Base-by-base conservation (phyloP, 2,329 filamentous ascomycete species). In the Talaromyces sp. region DNA sequence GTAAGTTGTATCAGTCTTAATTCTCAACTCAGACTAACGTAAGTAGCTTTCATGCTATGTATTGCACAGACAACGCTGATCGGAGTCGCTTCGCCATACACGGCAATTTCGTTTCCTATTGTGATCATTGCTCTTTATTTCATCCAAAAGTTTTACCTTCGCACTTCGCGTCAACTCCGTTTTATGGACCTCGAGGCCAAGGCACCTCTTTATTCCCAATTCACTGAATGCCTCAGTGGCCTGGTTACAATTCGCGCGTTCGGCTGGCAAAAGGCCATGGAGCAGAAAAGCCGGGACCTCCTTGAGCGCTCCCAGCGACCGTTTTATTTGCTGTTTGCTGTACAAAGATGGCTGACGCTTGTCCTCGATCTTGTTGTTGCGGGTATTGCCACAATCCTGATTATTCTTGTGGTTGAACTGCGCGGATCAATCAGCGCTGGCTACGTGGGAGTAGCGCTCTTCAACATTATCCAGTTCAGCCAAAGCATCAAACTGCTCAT, bases 121-220 rank as follows among this genome's bases (percentile, higher is more conserved):
- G 66, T 86, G 2, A 62, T 79, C 9, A 71, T 67, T 0, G 63
- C 80, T 0, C 63, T 86, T 0, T 87, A 80, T 59, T 62, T 75
- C 2, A 70, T 87, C 0, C 85, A 87, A 63, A 81, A 77, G 58
- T 78, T 85, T 55, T 88, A 88, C 65, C 76, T 88, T 2, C 77
- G 82, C 0, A 88, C 85, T 0, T 87, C 84, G 0, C 75, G 85
- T 0, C 85, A 88, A 68, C 69, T 88, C 8, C 79, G 85, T 55
- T 77, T 86, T 22, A 70, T 88, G 11, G 85, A 88, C 53, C 77
- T 88, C 0, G 86, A 88, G 68, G 80, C 82, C 1, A 87, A 88
- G 65, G 81, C 81, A 0, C 84, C 84, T 0, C 72, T 87, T 0
- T 86, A 84, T 73, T 82, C 77, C 17, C 75, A 86, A 62, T 87